Evolutionary conservation across 768 basidiomycete species (phyloP).

Genomic region (Asterophora lycoperdoides): DNA sequence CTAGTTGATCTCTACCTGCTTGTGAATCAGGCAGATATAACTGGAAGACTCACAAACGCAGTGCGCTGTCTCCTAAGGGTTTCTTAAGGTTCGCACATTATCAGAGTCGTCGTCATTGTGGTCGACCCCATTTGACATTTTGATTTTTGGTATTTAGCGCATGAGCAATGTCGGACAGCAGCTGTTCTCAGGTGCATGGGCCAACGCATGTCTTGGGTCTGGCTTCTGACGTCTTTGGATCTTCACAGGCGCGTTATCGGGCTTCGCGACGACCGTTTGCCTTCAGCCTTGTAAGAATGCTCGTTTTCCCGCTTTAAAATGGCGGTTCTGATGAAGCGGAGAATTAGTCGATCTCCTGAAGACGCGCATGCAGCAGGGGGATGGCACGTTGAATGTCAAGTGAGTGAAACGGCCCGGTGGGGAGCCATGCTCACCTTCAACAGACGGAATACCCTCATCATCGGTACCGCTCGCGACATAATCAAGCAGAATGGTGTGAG

Average conservation of each 20-base stretch:
- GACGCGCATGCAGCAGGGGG: slow-evolving; percentile 86
- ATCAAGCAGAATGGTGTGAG: slow-evolving; percentile 55
- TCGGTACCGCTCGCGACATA: slow-evolving; percentile 53
- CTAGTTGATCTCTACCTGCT: background rate
- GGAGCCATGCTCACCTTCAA: slow-evolving; percentile 25
- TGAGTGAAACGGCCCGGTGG: slow-evolving; percentile 18
- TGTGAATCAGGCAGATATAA: background rate
- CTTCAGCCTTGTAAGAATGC: slow-evolving; percentile 68
- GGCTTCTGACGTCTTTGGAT: background rate
- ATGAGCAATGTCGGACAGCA: slow-evolving; percentile 72
- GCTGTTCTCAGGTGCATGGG: slow-evolving; percentile 51
- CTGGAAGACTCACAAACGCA: background rate
- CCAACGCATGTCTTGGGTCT: background rate
- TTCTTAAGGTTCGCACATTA: background rate
- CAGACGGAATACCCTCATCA: slow-evolving; percentile 32
- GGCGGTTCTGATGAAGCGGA: background rate
- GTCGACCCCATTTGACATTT: background rate
- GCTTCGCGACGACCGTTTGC: slow-evolving; percentile 67
- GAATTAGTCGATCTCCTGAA: slow-evolving; percentile 80
- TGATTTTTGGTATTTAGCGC: slow-evolving; percentile 8
- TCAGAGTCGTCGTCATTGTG: too few relatives aligned
- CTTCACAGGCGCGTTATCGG: slow-evolving; percentile 66
- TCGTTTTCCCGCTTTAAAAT: background rate
- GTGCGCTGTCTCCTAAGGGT: background rate
- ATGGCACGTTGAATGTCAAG: slow-evolving; percentile 39